Percentiles rank a stretch among this genome's conserved stretches.
Evolutionary conservation across 2,329 filamentous ascomycete species (phyloP).

Genomic region (Bretziella fagacearum): DNA sequence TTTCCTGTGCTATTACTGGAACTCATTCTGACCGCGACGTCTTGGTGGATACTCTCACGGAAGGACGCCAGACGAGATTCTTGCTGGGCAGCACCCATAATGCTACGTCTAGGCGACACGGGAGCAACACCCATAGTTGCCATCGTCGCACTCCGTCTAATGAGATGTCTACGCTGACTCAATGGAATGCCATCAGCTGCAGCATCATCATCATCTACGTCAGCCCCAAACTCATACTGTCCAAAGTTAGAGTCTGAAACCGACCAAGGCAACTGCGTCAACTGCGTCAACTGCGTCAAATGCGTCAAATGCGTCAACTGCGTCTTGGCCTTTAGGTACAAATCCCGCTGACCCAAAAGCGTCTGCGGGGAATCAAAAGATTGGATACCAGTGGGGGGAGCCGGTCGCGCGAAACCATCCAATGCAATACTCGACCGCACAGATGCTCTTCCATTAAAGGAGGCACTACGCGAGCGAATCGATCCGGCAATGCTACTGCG

Average conservation of each 20-base stretch:
- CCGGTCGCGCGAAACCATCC: conserved; percentile 6
- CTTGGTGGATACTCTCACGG: conserved; percentile 46
- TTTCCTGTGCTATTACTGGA: not conserved
- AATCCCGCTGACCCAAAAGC: conserved; percentile 38
- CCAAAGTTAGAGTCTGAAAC: not conserved
- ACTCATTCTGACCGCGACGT: conserved; percentile 28
- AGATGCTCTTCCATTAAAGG: not conserved
- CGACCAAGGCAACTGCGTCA: conserved; percentile 18
- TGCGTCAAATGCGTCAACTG: conserved; percentile 21
- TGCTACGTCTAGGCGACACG: conserved; percentile 34
- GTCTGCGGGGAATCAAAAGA: conserved; percentile 38
- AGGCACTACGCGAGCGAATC: not conserved
- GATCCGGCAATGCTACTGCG: conserved; percentile 1
- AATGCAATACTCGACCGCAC: not conserved
- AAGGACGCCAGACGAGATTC: conserved; percentile 49
- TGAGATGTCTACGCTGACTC: conserved; percentile 45
- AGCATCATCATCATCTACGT: not conserved
- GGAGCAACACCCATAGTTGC: conserved; percentile 26
- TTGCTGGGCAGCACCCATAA: conserved; percentile 29
- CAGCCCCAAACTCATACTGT: not conserved
- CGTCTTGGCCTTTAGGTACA: conserved; percentile 36
- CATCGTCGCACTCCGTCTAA: conserved; percentile 35
- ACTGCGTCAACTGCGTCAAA: conserved; percentile 17
- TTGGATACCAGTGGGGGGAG: conserved; percentile 26
- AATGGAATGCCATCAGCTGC: conserved; percentile 56